A percentile compares a stretch with the other conserved stretches of the same genome.
Conservation (phyloP, 768 basidiomycete species). For the Polyporus arcularius region DNA sequence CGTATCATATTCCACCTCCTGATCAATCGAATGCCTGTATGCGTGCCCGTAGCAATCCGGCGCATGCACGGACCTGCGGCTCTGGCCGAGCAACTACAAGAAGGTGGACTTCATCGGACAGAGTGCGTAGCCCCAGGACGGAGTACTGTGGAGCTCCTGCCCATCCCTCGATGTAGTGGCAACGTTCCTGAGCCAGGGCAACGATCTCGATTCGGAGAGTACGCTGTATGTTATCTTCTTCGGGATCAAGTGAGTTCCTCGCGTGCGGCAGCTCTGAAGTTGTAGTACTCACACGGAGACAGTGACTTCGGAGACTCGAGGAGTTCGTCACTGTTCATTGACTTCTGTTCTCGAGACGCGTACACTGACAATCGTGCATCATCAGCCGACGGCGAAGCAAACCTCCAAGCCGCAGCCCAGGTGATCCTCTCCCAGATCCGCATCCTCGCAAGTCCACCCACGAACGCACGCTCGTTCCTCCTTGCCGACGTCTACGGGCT, state of each 20-base stretch:
- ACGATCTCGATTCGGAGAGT: slow-evolving; percentile 45
- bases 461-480: slow-evolving; percentile 51
- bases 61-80: slow-evolving; percentile 46
- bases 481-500: slow-evolving; percentile 53
- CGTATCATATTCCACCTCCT: neutral
- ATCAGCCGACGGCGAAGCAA: slow-evolving; percentile 44
- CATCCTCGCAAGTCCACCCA: slow-evolving; percentile 49
- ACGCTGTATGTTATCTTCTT: slow-evolving; percentile 56
- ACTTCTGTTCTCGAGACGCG: too few relatives aligned
- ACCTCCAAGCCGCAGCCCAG: slow-evolving; percentile 47
- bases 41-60: slow-evolving; percentile 36
- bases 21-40: too few relatives aligned
- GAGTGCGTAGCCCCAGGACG: slow-evolving; percentile 30
- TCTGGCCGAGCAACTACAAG: slow-evolving; percentile 54
- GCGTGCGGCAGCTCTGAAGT: too few relatives aligned
- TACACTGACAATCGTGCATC: neutral
- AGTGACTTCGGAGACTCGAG: slow-evolving; percentile 50
- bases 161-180: slow-evolving; percentile 31
- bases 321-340: slow-evolving; percentile 28
- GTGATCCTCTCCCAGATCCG: slow-evolving; percentile 46
- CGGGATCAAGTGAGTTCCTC: slow-evolving; percentile 50
- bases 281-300: neutral
- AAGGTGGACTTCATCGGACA: slow-evolving; percentile 53
- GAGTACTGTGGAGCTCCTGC: neutral
- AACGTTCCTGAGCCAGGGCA: slow-evolving; percentile 44